These are phyloP conservation scores for Filobasidium wieringae DNA, from an alignment of 768 basidiomycete genomes.

Conservation along the genomic window DNA sequence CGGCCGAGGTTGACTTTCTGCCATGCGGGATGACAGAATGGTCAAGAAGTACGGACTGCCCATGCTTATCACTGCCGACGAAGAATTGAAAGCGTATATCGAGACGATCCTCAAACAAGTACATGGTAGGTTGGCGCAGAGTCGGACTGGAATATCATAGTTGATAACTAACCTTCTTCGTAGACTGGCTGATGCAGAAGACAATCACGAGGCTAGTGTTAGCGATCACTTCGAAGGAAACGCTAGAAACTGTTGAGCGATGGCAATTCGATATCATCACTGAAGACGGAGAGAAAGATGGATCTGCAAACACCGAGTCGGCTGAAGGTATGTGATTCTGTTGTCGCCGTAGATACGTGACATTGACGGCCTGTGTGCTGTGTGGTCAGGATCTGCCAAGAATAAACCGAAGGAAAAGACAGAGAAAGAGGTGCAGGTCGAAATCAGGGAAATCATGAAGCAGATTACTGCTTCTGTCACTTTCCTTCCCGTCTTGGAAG, in stretches of 20 bases:
- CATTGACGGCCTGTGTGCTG: too few species aligned
- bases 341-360: too few species aligned
- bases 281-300: slow-evolving; percentile 24
- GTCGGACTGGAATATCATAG: not conserved
- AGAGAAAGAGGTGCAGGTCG: slow-evolving; percentile 73
- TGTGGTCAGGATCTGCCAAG: too few species aligned
- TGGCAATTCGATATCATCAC: slow-evolving; percentile 94
- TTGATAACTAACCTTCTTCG: not conserved
- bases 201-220: slow-evolving; percentile 88
- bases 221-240: slow-evolving; percentile 91
- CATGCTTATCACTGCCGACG: slow-evolving; percentile 84
- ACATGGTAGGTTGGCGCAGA: slow-evolving; percentile 52
- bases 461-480: slow-evolving; percentile 96
- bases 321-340: not conserved
- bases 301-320: too few species aligned
- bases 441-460: slow-evolving; percentile 94
- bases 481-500: slow-evolving; percentile 87
- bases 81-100: slow-evolving; percentile 86
- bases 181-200: slow-evolving; percentile 88
- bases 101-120: slow-evolving; percentile 86
- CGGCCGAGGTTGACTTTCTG: not conserved
- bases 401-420: slow-evolving; percentile 39
- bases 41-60: slow-evolving; percentile 98
- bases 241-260: slow-evolving; percentile 77
- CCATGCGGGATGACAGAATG: slow-evolving; percentile 44